A percentile compares a stretch with the other conserved stretches of the same genome.
These are phyloP conservation scores for Thermomucor indicae-seudaticae DNA, from an alignment of 371 early-diverging fungal genomes.

Conservation along the genomic window DNA sequence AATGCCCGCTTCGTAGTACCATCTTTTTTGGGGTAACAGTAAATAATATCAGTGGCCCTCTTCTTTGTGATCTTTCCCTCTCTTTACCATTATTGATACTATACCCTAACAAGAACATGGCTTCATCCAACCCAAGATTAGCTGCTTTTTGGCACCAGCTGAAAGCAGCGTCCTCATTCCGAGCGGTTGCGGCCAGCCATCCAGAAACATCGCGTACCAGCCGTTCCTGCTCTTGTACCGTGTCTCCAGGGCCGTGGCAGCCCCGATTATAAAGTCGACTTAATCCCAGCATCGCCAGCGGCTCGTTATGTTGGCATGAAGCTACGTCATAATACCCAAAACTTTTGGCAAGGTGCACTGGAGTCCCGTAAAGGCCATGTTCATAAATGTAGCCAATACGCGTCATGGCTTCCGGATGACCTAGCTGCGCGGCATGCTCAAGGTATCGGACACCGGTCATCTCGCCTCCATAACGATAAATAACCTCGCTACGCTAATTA, in stretches of 20 bases:
- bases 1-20: constrained; percentile 26
- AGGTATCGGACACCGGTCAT: constrained; percentile 10
- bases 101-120: constrained; percentile 19
- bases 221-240: too few species aligned
- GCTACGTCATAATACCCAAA: constrained; percentile 18
- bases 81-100: too few species aligned
- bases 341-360: constrained; percentile 13
- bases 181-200: constrained; percentile 29
- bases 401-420: constrained; percentile 14
- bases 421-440: constrained; percentile 18
- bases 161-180: constrained; percentile 47
- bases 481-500: too few species aligned
- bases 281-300: constrained; percentile 24
- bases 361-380: constrained; percentile 16
- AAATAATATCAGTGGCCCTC: constrained; percentile 17
- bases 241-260: constrained; percentile 18
- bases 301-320: constrained; percentile 14
- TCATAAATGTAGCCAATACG: constrained; percentile 20
- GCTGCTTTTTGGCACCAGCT: constrained; percentile 42
- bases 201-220: constrained; percentile 35
- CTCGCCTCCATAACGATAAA: constrained; percentile 8
- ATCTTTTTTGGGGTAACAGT: constrained; percentile 1
- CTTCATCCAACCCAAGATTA: constrained; percentile 26
- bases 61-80: too few species aligned
- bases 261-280: constrained; percentile 20